Evolutionary conservation across 1,139 yeast species (phyloP), one percentile per base, ranked within the genome.

Genomic region (Kodamaea alishanica): DNA sequence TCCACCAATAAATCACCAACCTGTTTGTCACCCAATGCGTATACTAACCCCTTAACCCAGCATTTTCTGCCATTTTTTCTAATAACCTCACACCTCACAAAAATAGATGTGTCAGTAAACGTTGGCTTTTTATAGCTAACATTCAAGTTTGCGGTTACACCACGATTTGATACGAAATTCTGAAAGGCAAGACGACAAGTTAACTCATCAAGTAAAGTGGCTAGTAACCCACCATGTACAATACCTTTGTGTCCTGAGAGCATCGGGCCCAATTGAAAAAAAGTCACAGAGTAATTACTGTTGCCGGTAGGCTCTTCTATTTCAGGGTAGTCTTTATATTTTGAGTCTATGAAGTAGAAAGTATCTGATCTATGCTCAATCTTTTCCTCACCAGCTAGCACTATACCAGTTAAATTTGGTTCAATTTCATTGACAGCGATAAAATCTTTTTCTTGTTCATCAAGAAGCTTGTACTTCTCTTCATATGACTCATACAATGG

Each of bases 141-240:
- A 44, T 70, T 70, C 51, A 71, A 64, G 42, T 67, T 70, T 11
- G 76, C 77, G 4, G 77, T 71, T 9, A 71, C 75, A 0, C 72
- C 75, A 43, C 62, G 64, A 39, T 60, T 62, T 23, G 72, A 64
- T 26, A 59, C 61, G 47, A 67, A 67, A 46, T 74, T 67, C 34
- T 75, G 74, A 49, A 76, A 70, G 1, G 74, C 79, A 32, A 75
- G 63, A 22, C 79, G 60, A 44, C 80, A 77, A 4, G 79, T 73
- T 35, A 70, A 61, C 48, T 77, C 81, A 49, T 77, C 81, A 35
- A 76, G 58, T 24, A 76, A 55, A 0, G 81, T 74, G 2, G 81
- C 81, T 33, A 73, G 58, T 30, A 76, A 61, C 0, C 82, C 81
- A 1, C 81, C 82, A 49, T 76, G 81, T n/a, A 76, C 67, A 6